Percentiles rank a stretch among this genome's conserved stretches.
Evolutionary conservation across 495 filamentous ascomycete species (phyloP).

Genomic region (Daldinia caldariorum): DNA sequence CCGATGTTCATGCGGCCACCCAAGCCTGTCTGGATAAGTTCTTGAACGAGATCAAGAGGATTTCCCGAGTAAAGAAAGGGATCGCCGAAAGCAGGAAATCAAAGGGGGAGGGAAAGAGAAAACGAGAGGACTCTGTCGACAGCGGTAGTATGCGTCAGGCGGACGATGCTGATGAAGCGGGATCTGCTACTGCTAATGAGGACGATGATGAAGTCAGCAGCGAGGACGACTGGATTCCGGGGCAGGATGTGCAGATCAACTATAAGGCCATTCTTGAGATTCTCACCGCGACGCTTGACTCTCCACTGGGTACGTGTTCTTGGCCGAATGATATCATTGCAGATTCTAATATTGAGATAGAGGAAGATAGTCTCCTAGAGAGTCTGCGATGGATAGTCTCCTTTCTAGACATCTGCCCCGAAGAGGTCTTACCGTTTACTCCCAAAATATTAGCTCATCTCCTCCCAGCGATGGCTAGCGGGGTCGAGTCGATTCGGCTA

Average conservation of each 20-base stretch:
- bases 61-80: conserved; percentile 89
- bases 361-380: conserved; percentile 90
- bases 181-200: conserved; percentile 68
- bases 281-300: conserved; percentile 87
- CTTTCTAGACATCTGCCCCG: conserved; percentile 96
- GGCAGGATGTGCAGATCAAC: conserved; percentile 96
- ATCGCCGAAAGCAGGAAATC: conserved; percentile 86
- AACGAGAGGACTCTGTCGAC: conserved; percentile 72
- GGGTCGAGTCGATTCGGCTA: conserved; percentile 85
- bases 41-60: conserved; percentile 91
- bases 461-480: conserved; percentile 92
- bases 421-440: conserved; percentile 95
- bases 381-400: conserved; percentile 94
- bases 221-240: conserved; percentile 95
- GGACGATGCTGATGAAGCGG: conserved; percentile 62
- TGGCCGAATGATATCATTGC: conserved; percentile 21
- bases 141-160: conserved; percentile 61
- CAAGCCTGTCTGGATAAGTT: conserved; percentile 92
- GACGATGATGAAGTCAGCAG: conserved; percentile 64
- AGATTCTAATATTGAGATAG: conserved; percentile 51
- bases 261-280: conserved; percentile 92
- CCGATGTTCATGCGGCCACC: conserved; percentile 92
- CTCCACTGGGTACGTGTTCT: conserved; percentile 71
- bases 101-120: conserved; percentile 70
- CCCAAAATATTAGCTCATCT: conserved; percentile 91